Evolutionary conservation across 2,329 filamentous ascomycete species (phyloP), one percentile per base, ranked within the genome.

Genomic region (Penicillium expansum): DNA sequence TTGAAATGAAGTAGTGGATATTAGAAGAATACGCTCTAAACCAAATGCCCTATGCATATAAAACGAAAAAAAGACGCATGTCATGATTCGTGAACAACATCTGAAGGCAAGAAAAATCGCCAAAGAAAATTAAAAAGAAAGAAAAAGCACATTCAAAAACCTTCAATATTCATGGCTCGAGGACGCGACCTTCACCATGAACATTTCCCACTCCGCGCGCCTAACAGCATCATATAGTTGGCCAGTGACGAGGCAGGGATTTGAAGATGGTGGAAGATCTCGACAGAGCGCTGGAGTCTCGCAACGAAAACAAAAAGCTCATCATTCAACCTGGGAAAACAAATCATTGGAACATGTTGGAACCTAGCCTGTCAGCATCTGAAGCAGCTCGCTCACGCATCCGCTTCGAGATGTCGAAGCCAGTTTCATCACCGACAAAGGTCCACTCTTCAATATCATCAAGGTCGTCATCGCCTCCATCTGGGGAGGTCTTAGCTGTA

Each of bases 381-480:
- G 66, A 70, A 39, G 62, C 57, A n/a, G 64, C 59, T 62, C 68
- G 62, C 18, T 72, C 70, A 37, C 71, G 73, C 44, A 71, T 62
- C 42, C 67, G 67, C 58, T 68, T 74, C 38, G 69, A 66, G 22
- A 76, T 64, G 18, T 79, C 76, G 8, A 76, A 69, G 58, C 83
- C 83, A 22, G 74, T 77, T 39, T 83, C 82, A 32, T 84, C 82
- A 30, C 90, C 91, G 20, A 97, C 83, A 74, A 97, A 91, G 0
- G 92, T 97, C 93, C 92, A 97, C 71, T 95, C 91, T 67, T 90
- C 87, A 59, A 89, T 87, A 13, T 87, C 86, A 32, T 86, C 86
- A 13, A 82, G 77, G 48, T 84, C 80, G 38, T 83, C 74, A 42
- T 73, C 79, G 18, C 76, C 72, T 61, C 51, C 67, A 72, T 72